Evolutionary conservation across 129 eudicot species (phyloP), one percentile per base, ranked within the genome.

Genomic region (Centaurea solstitialis): DNA sequence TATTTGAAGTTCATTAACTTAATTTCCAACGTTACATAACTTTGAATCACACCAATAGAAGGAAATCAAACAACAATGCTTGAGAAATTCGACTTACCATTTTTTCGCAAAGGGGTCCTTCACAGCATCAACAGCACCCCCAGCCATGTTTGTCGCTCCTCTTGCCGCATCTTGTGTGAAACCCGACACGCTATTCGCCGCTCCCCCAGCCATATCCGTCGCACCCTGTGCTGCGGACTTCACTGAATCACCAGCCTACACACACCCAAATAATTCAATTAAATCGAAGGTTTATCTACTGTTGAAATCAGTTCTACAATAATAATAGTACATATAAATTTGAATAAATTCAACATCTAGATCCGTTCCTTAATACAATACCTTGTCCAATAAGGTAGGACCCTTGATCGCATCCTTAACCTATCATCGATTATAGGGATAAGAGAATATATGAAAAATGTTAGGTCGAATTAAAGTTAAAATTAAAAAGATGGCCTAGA

Each of bases 171-270:
- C 97, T 40, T 87, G 90, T 9, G 97, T 95, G 28, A 94, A 38
- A 73, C 86, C 87, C 79, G 86, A 22, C 11, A 86, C 91, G 4
- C 93, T 89, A 50, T 73, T 87, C 1, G 90, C 90, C 7, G 97
- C 97, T 53, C 94, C 97, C n/a, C 85, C 85, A 3, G 91, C 88
- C 40, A 86, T 79, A 43, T 88, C 90, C 0, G 92, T 90, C 23
- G 95, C 97, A 73, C 97, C 97, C 2, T 88, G 91, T 2, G 97
- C 89, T 87, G 90, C 89, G 38, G 85, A 84, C 88, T 85, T 90
- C 84, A 90, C 90, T 26, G 90, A 91, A 20, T 83, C 89, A 4
- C 91, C 92, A 18, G 92, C 89, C 96, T 94, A 64, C 85, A 57
- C 47, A 26, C 6, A 33, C 12, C n/a, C 24, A 62, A 57, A 17